Percentiles rank a stretch among this genome's conserved stretches.
These are phyloP conservation scores for Tagetes erecta DNA, from an alignment of 129 eudicot genomes.

Conservation along the genomic window DNA sequence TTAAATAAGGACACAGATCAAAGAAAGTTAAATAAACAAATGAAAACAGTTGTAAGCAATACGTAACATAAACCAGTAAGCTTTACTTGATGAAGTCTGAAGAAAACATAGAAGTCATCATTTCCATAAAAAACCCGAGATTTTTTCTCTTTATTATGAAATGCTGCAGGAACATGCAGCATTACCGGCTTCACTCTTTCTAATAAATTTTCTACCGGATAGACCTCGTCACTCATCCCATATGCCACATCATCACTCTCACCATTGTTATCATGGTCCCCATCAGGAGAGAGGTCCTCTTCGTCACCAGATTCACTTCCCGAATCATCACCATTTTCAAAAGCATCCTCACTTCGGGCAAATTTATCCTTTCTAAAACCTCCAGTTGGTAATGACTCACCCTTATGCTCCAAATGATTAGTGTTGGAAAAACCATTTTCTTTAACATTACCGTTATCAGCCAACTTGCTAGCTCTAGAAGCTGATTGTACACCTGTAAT, in stretches of 20 bases:
- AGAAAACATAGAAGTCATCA: conserved; percentile 85
- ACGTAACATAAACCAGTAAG: conserved; percentile 1
- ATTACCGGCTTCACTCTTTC: conserved; percentile 67
- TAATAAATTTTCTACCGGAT: conserved; percentile 48
- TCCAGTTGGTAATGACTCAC: conserved; percentile 43
- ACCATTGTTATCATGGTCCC: conserved; percentile 56
- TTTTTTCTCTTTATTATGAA: conserved; percentile 40
- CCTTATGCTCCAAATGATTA: conserved; percentile 28
- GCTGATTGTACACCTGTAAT: conserved; percentile 36
- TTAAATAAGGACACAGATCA: conserved; percentile 15
- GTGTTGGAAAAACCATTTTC: conserved; percentile 46
- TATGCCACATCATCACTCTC: conserved; percentile 89
- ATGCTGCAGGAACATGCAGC: conserved; percentile 41
- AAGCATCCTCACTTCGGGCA: conserved; percentile 52
- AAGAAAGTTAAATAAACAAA: conserved; percentile 1
- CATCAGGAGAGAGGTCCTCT: conserved; percentile 67
- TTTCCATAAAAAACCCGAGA: conserved; percentile 78
- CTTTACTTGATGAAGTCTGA: conserved; percentile 90
- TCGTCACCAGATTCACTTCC: conserved; percentile 77
- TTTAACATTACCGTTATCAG: conserved; percentile 43
- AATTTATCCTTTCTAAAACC: conserved; percentile 47
- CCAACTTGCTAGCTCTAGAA: conserved; percentile 33
- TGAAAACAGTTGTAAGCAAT: not conserved
- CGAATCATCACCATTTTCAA: conserved; percentile 67
- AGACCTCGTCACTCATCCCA: conserved; percentile 27